Evolutionary conservation across 768 basidiomycete species (phyloP).

Genomic region (Fomitopsis serialis): DNA sequence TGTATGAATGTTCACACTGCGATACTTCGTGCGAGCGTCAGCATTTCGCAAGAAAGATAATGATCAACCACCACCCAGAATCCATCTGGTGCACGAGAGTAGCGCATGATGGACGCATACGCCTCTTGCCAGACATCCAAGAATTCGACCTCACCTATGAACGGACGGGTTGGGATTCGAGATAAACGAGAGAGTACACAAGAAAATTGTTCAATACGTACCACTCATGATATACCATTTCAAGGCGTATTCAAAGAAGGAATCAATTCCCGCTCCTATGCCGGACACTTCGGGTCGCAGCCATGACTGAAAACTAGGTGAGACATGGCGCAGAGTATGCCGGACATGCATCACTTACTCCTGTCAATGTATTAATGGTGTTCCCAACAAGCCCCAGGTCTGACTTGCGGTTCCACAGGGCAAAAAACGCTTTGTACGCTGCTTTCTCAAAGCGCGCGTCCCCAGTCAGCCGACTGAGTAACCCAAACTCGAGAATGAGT

Average conservation of each 20-base stretch:
- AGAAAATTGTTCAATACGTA: conserved; percentile 27
- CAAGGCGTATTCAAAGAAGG: conserved; percentile 90
- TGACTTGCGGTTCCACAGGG: conserved; percentile 88
- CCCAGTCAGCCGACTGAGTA: conserved; percentile 84
- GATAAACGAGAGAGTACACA: neutral
- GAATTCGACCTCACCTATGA: conserved; percentile 31
- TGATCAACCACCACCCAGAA: conserved; percentile 61
- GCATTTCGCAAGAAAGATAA: neutral
- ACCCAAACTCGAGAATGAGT: conserved; percentile 90
- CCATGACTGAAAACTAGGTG: conserved; percentile 49
- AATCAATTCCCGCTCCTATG: conserved; percentile 94
- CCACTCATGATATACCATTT: conserved; percentile 90
- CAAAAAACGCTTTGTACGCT: conserved; percentile 87
- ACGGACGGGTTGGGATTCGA: neutral
- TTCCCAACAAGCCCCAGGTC: conserved; percentile 85
- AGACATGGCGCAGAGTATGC: conserved; percentile 1
- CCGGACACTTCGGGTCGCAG: conserved; percentile 68
- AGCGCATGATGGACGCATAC: conserved; percentile 58
- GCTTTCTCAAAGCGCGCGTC: conserved; percentile 87
- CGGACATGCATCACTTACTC: conserved; percentile 45
- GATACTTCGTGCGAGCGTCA: conserved; percentile 49
- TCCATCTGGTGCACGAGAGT: conserved; percentile 76
- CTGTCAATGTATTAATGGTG: conserved; percentile 74
- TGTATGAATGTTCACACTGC: conserved; percentile 64
- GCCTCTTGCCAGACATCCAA: conserved; percentile 33